Conservation (phyloP, 2,329 filamentous ascomycete species). For the Plectosphaerella plurivora region DNA sequence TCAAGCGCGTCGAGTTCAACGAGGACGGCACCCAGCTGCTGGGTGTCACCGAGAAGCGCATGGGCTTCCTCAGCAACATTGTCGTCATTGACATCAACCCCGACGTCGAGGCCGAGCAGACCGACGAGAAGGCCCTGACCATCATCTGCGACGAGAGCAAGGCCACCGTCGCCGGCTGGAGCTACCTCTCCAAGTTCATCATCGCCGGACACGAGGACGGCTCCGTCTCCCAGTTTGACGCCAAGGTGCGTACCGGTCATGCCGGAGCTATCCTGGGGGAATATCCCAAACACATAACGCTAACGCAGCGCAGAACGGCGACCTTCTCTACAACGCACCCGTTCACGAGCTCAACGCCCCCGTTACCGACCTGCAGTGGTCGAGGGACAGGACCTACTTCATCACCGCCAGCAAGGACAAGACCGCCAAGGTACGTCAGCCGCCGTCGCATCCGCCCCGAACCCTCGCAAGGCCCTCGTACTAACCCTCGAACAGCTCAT, state of each 20-base stretch:
- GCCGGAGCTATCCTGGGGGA: not conserved
- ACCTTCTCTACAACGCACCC: constrained; percentile 74
- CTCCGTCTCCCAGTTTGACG: constrained; percentile 85
- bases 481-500: constrained; percentile 55
- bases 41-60: constrained; percentile 97
- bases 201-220: constrained; percentile 97
- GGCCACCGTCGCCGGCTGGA: constrained; percentile 96
- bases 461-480: not conserved
- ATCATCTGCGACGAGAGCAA: constrained; percentile 96
- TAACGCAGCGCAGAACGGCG: constrained; percentile 56
- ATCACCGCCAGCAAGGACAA: constrained; percentile 99
- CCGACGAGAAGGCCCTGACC: constrained; percentile 73
- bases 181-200: constrained; percentile 91
- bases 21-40: constrained; percentile 87
- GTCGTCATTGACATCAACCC: constrained; percentile 85
- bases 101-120: constrained; percentile 79
- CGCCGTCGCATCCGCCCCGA: not conserved
- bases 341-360: constrained; percentile 78
- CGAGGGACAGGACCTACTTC: constrained; percentile 91
- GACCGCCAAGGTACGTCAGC: constrained; percentile 67
- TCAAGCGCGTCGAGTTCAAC: constrained; percentile 97
- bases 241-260: constrained; percentile 55
- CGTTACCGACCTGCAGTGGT: constrained; percentile 95
- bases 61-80: constrained; percentile 92
- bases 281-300: not conserved